These are phyloP conservation scores for Hysterium pulicare DNA, from an alignment of 2,329 filamentous ascomycete genomes.

Conservation along the genomic window DNA sequence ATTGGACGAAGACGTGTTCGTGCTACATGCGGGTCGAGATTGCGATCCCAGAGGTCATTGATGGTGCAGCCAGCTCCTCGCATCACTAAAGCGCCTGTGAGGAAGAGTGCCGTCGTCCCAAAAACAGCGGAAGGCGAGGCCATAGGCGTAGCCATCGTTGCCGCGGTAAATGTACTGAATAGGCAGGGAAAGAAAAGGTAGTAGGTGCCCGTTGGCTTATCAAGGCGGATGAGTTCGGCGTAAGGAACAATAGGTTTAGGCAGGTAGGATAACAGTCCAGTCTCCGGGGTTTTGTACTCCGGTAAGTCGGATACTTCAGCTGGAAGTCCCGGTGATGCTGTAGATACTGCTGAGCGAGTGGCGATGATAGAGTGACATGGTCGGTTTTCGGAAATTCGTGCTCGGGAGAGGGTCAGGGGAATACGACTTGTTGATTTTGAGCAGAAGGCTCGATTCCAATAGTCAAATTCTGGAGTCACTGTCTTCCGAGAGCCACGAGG, in stretches of 20 bases:
- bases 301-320: constrained; percentile 12
- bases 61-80: constrained; percentile 84
- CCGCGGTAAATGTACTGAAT: constrained; percentile 78
- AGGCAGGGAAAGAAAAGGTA: constrained; percentile 84
- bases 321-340: constrained; percentile 13
- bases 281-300: constrained; percentile 64
- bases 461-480: no score
- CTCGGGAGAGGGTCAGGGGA: neutral
- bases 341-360: constrained; percentile 4
- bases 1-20: constrained; percentile 77
- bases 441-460: no score
- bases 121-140: constrained; percentile 59
- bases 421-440: no score
- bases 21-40: constrained; percentile 76
- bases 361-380: no score
- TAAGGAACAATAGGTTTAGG: constrained; percentile 73
- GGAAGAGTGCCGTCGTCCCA: constrained; percentile 65
- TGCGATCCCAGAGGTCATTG: constrained; percentile 87
- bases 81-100: constrained; percentile 76
- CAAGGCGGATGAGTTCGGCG: constrained; percentile 74
- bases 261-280: constrained; percentile 66
- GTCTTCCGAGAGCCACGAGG: no score
- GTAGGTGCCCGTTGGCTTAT: constrained; percentile 78
- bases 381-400: no score
- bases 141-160: constrained; percentile 63